These are phyloP conservation scores for Naganishia antarctica DNA, from an alignment of 768 basidiomycete species.

Conservation along the genomic window DNA sequence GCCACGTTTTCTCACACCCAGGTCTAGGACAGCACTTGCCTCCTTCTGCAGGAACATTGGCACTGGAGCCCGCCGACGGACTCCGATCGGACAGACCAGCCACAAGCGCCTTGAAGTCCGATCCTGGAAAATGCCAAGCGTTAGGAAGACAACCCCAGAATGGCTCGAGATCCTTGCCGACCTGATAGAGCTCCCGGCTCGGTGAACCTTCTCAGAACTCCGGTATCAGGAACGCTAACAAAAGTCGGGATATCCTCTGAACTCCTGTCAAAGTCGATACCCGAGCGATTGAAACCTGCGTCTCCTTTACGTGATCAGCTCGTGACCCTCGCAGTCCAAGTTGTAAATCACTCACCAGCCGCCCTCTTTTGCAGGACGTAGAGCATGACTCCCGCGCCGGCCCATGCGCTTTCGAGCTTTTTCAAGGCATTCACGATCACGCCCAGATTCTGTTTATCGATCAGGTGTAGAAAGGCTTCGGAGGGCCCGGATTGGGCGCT, in stretches of 20 bases:
- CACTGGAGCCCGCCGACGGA: background rate
- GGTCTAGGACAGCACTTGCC: background rate
- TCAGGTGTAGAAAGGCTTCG: conserved; percentile 20
- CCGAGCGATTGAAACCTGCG: conserved; percentile 11
- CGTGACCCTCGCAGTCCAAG: no score
- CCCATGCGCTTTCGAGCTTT: conserved; percentile 29
- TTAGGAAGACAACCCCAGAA: background rate
- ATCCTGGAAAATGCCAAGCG: background rate
- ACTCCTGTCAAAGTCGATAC: conserved; percentile 19
- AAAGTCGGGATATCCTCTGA: conserved; percentile 36
- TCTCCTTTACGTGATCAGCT: no score
- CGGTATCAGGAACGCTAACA: conserved; percentile 45
- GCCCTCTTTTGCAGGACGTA: conserved; percentile 27
- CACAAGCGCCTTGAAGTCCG: conserved; percentile 9
- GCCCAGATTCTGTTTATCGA: conserved; percentile 31
- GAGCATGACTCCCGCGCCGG: conserved; percentile 26
- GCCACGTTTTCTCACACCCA: background rate
- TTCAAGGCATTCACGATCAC: conserved; percentile 29
- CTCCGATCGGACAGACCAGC: conserved; percentile 2
- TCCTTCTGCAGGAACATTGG: conserved; percentile 3
- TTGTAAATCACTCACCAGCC: conserved; percentile 13
- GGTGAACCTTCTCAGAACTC: conserved; percentile 41
- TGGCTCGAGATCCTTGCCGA: background rate
- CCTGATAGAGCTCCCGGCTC: conserved; percentile 12
- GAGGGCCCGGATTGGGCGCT: background rate